Evolutionary conservation across 192 early-diverging fungal species (phyloP), one percentile per base, ranked within the genome.

Genomic region (Chytriomyces confervae): DNA sequence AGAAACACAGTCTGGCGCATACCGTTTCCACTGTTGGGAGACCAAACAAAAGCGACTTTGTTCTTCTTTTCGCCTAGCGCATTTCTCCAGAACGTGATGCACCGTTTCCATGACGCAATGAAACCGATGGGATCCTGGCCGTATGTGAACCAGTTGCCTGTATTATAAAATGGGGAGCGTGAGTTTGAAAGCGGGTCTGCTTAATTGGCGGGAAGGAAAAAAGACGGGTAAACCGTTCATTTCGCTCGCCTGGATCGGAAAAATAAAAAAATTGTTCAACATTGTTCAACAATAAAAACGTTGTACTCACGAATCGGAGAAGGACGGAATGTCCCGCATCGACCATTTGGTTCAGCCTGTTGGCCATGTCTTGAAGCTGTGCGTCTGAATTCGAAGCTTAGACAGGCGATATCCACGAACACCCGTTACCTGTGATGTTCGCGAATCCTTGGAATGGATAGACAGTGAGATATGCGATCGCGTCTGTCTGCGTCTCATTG

Each of bases 1-100:
- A 61, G 16, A 61, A 1, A n/a, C 1, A 61, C 16, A 61, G 16
- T 18, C 16, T n/a, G 5, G 16, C 18, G 18, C 20, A 23, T 16
- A 65, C 63, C 74, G 36, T 76, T 76, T 49, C 74, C 74, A 50
- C 43, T 47, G 36, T 76, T 76, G 24, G 74, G 74, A 7, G 62
- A 66, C 78, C 78, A 79, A 48, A 79, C 50, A 63, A 75, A 79
- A 20, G 78, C 78, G 7, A 79, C 69, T n/a, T 79, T 75, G 64
- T 48, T 27, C 7, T n/a, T 45, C 51, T 79, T 73, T 10, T 63
- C 11, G 36, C 78, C 78, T 1, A 79, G 44, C 10, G 64, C 47
- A 0, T 75, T 73, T 46, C 61, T 61, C 71, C 71, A 61, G 78
- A 18, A 36, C 2, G 71, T 75, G 43, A 68, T 50, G 65, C 23